Evolutionary conservation across 192 early-diverging fungal species (phyloP).

Genomic region (Chytriomyces sp.): DNA sequence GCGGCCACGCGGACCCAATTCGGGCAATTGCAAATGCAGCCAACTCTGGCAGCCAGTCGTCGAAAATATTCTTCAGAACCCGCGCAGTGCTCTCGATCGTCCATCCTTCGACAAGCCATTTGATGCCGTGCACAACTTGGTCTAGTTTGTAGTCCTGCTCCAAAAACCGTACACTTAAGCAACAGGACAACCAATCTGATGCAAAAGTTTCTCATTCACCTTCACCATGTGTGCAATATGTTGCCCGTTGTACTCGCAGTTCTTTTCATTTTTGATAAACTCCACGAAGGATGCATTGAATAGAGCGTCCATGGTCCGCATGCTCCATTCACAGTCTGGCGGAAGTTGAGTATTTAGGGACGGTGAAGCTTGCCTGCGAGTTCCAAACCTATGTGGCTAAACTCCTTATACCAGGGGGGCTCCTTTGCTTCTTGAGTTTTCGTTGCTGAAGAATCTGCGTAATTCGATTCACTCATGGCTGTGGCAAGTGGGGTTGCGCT

Average conservation of each 20-base stretch:
- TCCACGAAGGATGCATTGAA: conserved; percentile 49
- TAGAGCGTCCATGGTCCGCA: conserved; percentile 51
- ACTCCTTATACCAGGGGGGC: conserved; percentile 1
- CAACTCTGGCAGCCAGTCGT: conserved; percentile 51
- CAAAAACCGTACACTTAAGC: neutral
- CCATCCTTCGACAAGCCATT: conserved; percentile 52
- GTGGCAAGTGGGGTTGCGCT: too few species aligned
- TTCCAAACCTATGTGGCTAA: conserved; percentile 3
- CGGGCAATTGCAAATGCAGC: conserved; percentile 41
- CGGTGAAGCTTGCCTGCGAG: neutral
- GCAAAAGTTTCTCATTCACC: neutral
- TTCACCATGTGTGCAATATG: conserved; percentile 44
- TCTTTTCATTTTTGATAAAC: conserved; percentile 46
- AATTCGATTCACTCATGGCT: too few species aligned
- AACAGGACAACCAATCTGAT: neutral
- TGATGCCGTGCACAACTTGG: conserved; percentile 43
- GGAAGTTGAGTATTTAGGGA: neutral
- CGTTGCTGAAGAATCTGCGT: too few species aligned
- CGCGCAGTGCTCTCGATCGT: conserved; percentile 40
- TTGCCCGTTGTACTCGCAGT: conserved; percentile 45
- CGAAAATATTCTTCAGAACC: conserved; percentile 42
- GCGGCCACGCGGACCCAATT: conserved; percentile 34
- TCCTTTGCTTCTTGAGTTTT: neutral
- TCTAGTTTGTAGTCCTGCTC: conserved; percentile 43
- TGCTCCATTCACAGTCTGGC: conserved; percentile 44